phyloP scores from a whole-genome alignment of 2,329 filamentous ascomycete genomes.

The Ophiostoma piceae region DNA sequence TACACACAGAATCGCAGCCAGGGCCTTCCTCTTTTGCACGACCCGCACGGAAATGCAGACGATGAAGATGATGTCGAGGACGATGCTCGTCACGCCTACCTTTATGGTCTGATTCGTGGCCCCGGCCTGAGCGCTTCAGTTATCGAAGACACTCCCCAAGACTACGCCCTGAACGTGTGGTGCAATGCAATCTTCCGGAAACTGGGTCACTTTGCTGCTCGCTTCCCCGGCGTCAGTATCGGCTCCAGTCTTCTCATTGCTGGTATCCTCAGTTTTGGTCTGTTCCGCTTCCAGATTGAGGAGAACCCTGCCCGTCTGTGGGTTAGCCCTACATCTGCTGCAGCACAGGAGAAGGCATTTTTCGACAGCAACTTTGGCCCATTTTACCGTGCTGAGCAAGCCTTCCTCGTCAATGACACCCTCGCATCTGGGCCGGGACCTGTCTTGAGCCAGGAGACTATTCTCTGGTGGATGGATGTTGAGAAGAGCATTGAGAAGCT shows the following conservation, averaged over 20 bases:
- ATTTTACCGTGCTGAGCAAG: constrained; percentile 91
- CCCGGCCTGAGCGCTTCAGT: background rate
- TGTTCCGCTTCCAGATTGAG: constrained; percentile 85
- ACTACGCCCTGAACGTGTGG: constrained; percentile 78
- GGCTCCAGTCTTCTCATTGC: constrained; percentile 68
- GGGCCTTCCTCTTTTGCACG: constrained; percentile 78
- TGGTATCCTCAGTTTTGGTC: constrained; percentile 74
- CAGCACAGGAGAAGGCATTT: constrained; percentile 87
- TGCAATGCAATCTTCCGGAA: constrained; percentile 75
- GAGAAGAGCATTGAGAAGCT: constrained; percentile 71
- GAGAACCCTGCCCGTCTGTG: constrained; percentile 85
- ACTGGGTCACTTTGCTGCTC: constrained; percentile 73
- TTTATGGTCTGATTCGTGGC: constrained; percentile 22
- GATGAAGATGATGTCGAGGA: constrained; percentile 81
- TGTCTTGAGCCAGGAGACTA: constrained; percentile 80
- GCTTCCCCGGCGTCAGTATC: constrained; percentile 82
- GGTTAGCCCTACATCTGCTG: constrained; percentile 91
- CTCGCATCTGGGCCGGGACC: constrained; percentile 58
- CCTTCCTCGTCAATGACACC: constrained; percentile 88
- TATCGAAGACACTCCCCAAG: constrained; percentile 52
- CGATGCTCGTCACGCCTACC: constrained; percentile 31
- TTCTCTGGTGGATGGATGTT: constrained; percentile 90
- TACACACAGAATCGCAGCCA: constrained; percentile 48
- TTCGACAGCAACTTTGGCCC: constrained; percentile 92
- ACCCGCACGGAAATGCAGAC: constrained; percentile 60